Percentiles rank a stretch among this genome's conserved stretches.
phyloP scores from a whole-genome alignment of 768 basidiomycete genomes.

The Leucocoprinus sp. region DNA sequence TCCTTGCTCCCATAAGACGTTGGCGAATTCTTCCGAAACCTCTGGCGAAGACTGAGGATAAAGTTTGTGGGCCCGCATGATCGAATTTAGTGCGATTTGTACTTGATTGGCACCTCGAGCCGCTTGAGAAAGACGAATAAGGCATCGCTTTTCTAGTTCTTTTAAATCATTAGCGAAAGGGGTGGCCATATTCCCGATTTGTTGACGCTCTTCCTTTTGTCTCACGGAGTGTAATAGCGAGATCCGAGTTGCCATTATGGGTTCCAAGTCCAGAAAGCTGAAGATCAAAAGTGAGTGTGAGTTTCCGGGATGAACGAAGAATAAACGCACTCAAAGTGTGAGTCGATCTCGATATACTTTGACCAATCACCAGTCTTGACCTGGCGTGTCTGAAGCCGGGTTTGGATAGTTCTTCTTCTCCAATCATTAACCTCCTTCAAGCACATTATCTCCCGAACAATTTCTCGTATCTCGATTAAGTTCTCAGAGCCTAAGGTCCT shows the following conservation, averaged over 20 bases:
- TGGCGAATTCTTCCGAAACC: constrained; percentile 76
- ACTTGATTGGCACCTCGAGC: constrained; percentile 61
- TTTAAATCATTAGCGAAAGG: constrained; percentile 43
- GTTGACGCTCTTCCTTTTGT: constrained; percentile 62
- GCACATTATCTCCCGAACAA: constrained; percentile 68
- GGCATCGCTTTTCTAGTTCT: constrained; percentile 59
- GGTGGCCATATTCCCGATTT: constrained; percentile 63
- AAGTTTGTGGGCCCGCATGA: constrained; percentile 66
- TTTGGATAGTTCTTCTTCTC: constrained; percentile 32
- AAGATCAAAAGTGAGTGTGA: constrained; percentile 4
- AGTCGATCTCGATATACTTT: constrained; percentile 38
- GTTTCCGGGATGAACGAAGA: not conserved
- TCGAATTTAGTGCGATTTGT: constrained; percentile 82
- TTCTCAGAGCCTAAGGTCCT: constrained; percentile 68
- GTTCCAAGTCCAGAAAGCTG: constrained; percentile 73
- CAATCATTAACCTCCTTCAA: constrained; percentile 69
- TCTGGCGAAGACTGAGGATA: constrained; percentile 35
- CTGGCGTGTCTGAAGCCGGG: constrained; percentile 23
- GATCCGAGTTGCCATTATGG: constrained; percentile 70
- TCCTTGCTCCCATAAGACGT: constrained; percentile 81
- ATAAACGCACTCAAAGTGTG: constrained; percentile 58
- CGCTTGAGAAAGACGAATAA: constrained; percentile 61
- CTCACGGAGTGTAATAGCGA: constrained; percentile 70
- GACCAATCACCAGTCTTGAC: constrained; percentile 28
- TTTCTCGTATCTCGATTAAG: constrained; percentile 64